Conservation (phyloP, 2,329 filamentous ascomycete genomes). For the Chaetomium olivaceum region DNA sequence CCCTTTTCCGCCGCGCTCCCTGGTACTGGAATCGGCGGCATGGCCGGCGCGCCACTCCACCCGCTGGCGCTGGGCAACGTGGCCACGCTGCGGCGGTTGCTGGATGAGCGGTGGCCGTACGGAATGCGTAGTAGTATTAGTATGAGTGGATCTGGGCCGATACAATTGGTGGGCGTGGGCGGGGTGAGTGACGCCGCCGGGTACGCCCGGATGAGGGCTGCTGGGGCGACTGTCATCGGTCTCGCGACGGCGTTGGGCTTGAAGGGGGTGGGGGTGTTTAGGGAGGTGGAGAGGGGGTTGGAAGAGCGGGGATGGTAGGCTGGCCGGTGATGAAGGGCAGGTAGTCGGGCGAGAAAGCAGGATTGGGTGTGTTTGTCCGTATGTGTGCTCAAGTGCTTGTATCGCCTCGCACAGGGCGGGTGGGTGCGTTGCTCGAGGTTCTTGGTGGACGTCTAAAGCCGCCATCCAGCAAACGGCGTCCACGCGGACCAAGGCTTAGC, state of each 20-base stretch:
- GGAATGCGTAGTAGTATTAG: conserved; percentile 38
- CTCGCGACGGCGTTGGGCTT: conserved; percentile 69
- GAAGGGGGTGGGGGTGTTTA: conserved; percentile 63
- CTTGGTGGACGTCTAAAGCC: no score
- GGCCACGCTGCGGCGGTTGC: conserved; percentile 59
- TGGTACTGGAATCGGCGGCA: conserved; percentile 63
- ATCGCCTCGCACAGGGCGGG: neutral
- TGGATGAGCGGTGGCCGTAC: conserved; percentile 50
- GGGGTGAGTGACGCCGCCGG: conserved; percentile 67
- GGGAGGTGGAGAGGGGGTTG: conserved; percentile 48
- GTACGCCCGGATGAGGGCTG: conserved; percentile 64
- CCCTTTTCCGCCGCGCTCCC: conserved; percentile 46
- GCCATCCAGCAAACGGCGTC: no score
- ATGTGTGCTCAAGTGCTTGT: no score
- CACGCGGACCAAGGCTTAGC: no score
- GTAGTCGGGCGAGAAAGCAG: no score
- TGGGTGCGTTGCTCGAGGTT: no score
- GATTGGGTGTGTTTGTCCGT: no score
- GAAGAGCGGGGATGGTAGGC: conserved; percentile 12
- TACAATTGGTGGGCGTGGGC: conserved; percentile 74
- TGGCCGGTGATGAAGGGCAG: neutral
- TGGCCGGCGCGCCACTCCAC: conserved; percentile 72
- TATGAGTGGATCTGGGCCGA: no score
- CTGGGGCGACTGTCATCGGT: conserved; percentile 66
- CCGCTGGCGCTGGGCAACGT: conserved; percentile 76